A percentile compares a stretch with the other conserved stretches of the same genome.
These are phyloP conservation scores for Endothia cerciana DNA, from an alignment of 2,329 filamentous ascomycete species.

Conservation along the genomic window DNA sequence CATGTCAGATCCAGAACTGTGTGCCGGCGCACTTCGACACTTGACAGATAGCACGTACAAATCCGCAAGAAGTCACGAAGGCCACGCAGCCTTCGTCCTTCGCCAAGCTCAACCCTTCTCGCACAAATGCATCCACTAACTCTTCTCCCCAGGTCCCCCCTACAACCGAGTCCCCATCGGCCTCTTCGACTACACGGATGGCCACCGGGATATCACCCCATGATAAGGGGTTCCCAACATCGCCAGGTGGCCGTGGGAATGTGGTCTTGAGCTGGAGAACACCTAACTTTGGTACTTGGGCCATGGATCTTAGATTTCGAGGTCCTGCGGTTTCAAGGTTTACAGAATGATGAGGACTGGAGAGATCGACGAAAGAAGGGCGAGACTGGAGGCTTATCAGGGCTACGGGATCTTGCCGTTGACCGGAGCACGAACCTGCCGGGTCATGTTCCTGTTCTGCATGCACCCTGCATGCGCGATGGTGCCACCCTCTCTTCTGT, in stretches of 20 bases:
- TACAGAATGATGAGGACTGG: too few relatives aligned
- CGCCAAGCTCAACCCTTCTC: neutral
- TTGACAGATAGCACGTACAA: neutral
- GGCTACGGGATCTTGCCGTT: too few relatives aligned
- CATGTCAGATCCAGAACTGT: too few relatives aligned
- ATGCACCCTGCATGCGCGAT: too few relatives aligned
- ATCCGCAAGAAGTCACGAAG: slow-evolving; percentile 5
- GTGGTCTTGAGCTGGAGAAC: slow-evolving; percentile 2
- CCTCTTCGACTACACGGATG: neutral
- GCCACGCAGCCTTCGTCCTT: neutral
- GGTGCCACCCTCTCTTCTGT: too few relatives aligned
- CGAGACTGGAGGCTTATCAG: too few relatives aligned
- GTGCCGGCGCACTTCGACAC: neutral
- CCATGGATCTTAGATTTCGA: neutral
- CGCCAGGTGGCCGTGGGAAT: neutral
- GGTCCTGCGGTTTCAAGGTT: too few relatives aligned
- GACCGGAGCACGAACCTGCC: too few relatives aligned
- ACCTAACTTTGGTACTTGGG: neutral
- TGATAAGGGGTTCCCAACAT: neutral
- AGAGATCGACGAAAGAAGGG: too few relatives aligned
- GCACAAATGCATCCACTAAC: neutral
- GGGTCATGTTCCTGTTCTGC: too few relatives aligned
- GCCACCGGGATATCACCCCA: slow-evolving; percentile 4
- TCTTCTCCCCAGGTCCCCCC: neutral
- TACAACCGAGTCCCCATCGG: neutral